Percentiles rank a stretch among this genome's conserved stretches.
Evolutionary conservation across 1,284 basidiomycete genomes (phyloP).

Genomic region (Fomitopsis schrenkii): DNA sequence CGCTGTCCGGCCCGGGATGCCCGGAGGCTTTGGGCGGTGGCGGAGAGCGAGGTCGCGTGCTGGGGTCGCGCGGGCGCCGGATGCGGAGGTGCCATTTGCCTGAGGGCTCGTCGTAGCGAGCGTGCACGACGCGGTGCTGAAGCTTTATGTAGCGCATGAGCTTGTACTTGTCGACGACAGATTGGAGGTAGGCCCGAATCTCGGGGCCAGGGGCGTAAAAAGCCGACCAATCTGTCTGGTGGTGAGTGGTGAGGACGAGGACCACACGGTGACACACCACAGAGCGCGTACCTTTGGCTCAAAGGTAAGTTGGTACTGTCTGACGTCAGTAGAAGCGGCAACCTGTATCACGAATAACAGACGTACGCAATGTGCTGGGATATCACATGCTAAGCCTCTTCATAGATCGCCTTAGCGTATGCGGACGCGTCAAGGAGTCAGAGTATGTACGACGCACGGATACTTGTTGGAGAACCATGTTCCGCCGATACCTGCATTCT

Average conservation of each 20-base stretch:
- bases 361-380: conserved; percentile 5
- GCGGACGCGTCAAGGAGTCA: not conserved
- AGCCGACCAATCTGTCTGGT: conserved; percentile 51
- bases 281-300: conserved; percentile 40
- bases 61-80: conserved; percentile 15
- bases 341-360: not conserved
- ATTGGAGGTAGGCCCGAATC: conserved; percentile 49
- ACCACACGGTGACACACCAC: not conserved
- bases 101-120: conserved; percentile 43
- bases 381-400: conserved; percentile 8
- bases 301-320: conserved; percentile 54
- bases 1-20: not conserved
- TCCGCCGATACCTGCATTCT: conserved; percentile 53
- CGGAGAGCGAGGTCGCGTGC: not conserved
- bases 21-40: not conserved
- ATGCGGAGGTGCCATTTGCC: conserved; percentile 55
- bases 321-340: not conserved
- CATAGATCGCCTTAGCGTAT: not conserved
- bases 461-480: conserved; percentile 47
- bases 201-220: conserved; percentile 58
- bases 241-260: not conserved
- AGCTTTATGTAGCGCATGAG: conserved; percentile 50
- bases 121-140: conserved; percentile 46
- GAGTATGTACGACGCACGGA: conserved; percentile 15
- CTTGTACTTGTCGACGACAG: conserved; percentile 56